Percentiles rank a stretch among this genome's conserved stretches.
These are phyloP conservation scores for Paulownia fortunei DNA, from an alignment of 257 asterid species.

Conservation along the genomic window DNA sequence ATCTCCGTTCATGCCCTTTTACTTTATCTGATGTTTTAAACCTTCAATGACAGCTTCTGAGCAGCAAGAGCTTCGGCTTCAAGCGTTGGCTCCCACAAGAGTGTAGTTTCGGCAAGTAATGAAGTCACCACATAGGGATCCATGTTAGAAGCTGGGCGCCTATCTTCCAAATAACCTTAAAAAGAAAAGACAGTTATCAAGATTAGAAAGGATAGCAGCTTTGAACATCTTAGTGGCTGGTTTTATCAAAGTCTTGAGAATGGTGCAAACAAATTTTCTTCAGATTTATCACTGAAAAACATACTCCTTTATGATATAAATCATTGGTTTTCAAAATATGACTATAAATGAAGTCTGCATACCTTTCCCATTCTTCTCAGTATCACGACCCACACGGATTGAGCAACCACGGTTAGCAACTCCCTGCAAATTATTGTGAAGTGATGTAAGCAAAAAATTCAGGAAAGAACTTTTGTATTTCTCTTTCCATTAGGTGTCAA, in stretches of 20 bases:
- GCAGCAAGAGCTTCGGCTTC: slow-evolving; percentile 86
- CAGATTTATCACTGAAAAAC: too few relatives aligned
- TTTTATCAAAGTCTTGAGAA: neutral
- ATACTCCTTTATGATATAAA: too few relatives aligned
- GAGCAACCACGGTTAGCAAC: slow-evolving; percentile 91
- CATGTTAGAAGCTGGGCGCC: slow-evolving; percentile 94
- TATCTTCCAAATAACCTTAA: slow-evolving; percentile 85
- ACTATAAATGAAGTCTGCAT: slow-evolving; percentile 8
- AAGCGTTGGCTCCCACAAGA: slow-evolving; percentile 79
- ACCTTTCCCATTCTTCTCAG: slow-evolving; percentile 82
- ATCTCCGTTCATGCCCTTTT: slow-evolving; percentile 7
- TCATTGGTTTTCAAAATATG: neutral
- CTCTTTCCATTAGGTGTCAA: neutral
- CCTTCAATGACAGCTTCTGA: slow-evolving; percentile 63
- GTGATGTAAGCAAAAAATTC: neutral
- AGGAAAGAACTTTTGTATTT: neutral
- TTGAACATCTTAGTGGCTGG: too few relatives aligned
- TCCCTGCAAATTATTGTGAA: slow-evolving; percentile 51
- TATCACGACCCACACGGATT: slow-evolving; percentile 91
- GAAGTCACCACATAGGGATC: slow-evolving; percentile 77
- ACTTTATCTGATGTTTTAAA: slow-evolving; percentile 35
- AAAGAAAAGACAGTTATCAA: slow-evolving; percentile 1
- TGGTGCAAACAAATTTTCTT: too few relatives aligned
- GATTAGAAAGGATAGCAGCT: neutral
- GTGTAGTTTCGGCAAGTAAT: slow-evolving; percentile 79